A percentile compares a stretch with the other conserved stretches of the same genome.
Evolutionary conservation across 257 asterid species (phyloP).

Genomic region (Leptodermis oblonga): DNA sequence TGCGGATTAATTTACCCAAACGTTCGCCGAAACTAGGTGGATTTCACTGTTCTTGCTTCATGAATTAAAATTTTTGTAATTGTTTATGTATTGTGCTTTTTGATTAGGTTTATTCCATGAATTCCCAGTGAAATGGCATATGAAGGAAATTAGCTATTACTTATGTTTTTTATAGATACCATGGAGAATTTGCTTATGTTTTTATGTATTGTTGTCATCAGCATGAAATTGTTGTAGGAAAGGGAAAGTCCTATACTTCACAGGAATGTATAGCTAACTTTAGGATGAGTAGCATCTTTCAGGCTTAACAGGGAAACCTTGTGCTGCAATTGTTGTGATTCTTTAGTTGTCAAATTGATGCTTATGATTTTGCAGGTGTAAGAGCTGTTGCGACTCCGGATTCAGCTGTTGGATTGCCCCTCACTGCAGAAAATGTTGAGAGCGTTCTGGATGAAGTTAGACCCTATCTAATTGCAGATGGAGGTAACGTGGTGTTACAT

Average conservation of each 20-base stretch:
- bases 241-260: neutral
- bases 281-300: neutral
- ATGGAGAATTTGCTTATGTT: neutral
- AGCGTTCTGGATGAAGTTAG: slow-evolving; percentile 83
- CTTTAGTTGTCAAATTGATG: neutral
- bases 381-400: slow-evolving; percentile 75
- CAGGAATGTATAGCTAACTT: neutral
- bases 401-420: slow-evolving; percentile 65
- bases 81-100: neutral
- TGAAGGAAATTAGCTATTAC: neutral
- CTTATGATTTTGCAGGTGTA: slow-evolving; percentile 35
- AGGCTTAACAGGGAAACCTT: neutral
- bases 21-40: slow-evolving; percentile 9
- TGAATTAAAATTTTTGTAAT: neutral
- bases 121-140: neutral
- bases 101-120: neutral
- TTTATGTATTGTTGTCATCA: neutral
- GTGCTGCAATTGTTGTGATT: neutral
- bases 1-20: slow-evolving; percentile 1
- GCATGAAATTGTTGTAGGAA: neutral
- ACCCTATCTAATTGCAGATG: slow-evolving; percentile 92
- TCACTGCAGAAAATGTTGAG: slow-evolving; percentile 89
- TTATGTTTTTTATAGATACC: neutral
- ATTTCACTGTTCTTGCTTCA: neutral
- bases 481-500: slow-evolving; percentile 93